Conservation (phyloP, 1,284 basidiomycete species). For the Marasmius oreades region DNA sequence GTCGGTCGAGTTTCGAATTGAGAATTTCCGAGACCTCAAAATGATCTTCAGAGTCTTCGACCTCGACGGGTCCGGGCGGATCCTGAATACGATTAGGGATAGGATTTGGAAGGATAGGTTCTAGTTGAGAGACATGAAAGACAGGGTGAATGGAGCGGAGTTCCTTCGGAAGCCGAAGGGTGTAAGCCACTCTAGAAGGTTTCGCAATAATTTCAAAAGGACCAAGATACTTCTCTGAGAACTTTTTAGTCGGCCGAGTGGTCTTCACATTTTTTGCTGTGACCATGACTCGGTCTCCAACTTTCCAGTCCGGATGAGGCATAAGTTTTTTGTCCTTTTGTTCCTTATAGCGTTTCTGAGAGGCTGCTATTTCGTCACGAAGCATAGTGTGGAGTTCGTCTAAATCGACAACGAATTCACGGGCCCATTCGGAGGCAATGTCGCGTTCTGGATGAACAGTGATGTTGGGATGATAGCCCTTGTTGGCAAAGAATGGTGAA, state of each 20-base stretch:
- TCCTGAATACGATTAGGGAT: neutral
- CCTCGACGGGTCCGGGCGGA: neutral
- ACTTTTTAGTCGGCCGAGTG: no score
- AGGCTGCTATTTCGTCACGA: neutral
- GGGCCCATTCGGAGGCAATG: no score
- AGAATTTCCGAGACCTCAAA: neutral
- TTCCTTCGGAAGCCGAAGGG: neutral
- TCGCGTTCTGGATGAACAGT: no score
- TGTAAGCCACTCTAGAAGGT: no score
- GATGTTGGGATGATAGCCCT: no score
- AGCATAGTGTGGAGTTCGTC: neutral
- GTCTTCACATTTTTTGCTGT: no score
- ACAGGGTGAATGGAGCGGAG: neutral
- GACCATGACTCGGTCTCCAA: no score
- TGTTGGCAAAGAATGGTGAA: conserved; percentile 34
- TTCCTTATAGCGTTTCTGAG: neutral
- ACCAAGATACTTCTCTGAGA: no score
- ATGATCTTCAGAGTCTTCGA: neutral
- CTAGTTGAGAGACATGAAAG: neutral
- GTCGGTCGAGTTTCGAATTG: neutral
- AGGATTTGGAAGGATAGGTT: neutral
- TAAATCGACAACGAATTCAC: no score
- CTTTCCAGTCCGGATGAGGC: neutral
- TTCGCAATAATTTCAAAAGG: neutral
- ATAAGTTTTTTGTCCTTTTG: neutral